Base-by-base conservation (phyloP, 768 basidiomycete genomes). In the Xanthoconium purpureum region DNA sequence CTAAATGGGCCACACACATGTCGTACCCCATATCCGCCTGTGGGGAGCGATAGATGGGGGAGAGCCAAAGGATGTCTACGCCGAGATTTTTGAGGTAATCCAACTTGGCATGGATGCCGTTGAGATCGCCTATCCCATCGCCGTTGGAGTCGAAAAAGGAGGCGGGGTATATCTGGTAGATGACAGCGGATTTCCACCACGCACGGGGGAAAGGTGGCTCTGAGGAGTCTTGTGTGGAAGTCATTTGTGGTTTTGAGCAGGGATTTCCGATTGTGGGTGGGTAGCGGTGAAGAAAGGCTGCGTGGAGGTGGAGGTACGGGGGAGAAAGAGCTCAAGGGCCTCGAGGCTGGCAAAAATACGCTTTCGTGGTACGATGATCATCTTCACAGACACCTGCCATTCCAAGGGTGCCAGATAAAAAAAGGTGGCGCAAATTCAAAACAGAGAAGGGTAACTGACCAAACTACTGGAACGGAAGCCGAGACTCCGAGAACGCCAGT, bases 21-120 rank as follows among this genome's bases (percentile, higher is more conserved):
- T 87, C 85, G 56, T 88, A 87, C 9, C 85, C 87, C 85, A 88
- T 88, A 69, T 89, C 87, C 3, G 80, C 82, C 53, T 82, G 73
- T 0, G 87, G 88, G 2, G 81, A 84, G 51, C 78, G 75, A 71
- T 88, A 91, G 40, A 90, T 88, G 42, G 66, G 64, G 0, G 59
- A 63, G 15, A 90, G 76, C 88, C 88, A 91, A 15, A 89, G 63
- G 0, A 84, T 78, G 58, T 87, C 81, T 5, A 84, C 82, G 0
- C 87, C 88, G 6, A 91, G 76, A 46, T 81, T 78, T 53, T 83
- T 79, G 50, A 91, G 73, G 67, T 91, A 88, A 60, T 86, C 84
- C 9, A 91, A 72, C 64, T 88, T 87, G 37, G 74, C 65, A 28
- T 71, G 63, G 55, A 92, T 87, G 15, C 88, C 88, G 24, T 77